Conservation (phyloP, 306 rosid genomes). For the Cicer pinnatifidum region DNA sequence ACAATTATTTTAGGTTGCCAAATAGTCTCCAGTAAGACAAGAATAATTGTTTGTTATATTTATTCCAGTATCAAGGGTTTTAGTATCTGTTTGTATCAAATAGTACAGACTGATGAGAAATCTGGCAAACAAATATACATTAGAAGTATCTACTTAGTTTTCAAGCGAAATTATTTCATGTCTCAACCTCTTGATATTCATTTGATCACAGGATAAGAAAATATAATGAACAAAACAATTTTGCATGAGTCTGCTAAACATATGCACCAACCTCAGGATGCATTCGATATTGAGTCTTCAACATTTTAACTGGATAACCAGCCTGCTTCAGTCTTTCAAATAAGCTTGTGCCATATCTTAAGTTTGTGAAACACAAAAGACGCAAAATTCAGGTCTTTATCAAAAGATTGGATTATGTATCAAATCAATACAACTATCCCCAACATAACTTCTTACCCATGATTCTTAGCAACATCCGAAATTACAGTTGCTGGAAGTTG, state of each 20-base stretch:
- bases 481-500: constrained; percentile 98
- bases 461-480: constrained; percentile 69
- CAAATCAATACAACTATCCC: constrained; percentile 9
- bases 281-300: constrained; percentile 97
- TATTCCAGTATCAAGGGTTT: constrained; percentile 16
- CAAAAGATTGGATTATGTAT: constrained; percentile 10
- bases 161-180: neutral
- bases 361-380: constrained; percentile 45
- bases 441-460: constrained; percentile 58
- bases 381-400: constrained; percentile 22
- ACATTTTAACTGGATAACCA: constrained; percentile 95
- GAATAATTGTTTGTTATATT: constrained; percentile 12
- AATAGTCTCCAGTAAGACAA: constrained; percentile 31
- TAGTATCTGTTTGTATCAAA: constrained; percentile 20
- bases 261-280: constrained; percentile 88
- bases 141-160: neutral
- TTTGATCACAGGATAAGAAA: constrained; percentile 18
- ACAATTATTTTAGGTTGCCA: neutral
- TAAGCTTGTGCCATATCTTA: constrained; percentile 84
- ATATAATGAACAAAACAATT: constrained; percentile 31
- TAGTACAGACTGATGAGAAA: constrained; percentile 7
- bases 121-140: neutral
- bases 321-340: constrained; percentile 82
- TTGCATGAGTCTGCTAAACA: constrained; percentile 25
- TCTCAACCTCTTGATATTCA: constrained; percentile 31